Conservation (phyloP, 176 grass and related monocot species). For the Echinochloa phyllopogon region DNA sequence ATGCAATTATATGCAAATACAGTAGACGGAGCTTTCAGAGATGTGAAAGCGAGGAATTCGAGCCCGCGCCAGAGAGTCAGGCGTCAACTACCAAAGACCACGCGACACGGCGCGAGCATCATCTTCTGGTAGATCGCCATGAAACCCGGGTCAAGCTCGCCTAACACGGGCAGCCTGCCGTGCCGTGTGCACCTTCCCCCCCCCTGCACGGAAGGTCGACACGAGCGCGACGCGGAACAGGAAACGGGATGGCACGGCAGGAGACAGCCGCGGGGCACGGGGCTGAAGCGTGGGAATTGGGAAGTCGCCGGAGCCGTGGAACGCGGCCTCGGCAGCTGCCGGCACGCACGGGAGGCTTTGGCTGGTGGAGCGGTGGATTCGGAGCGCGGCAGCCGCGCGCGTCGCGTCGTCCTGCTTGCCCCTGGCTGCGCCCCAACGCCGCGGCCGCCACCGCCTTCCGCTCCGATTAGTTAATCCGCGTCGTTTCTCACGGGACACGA, state of each 20-base stretch:
- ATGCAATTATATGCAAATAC: neutral
- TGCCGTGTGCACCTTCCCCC: slow-evolving; percentile 6
- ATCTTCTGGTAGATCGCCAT: neutral
- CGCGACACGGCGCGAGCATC: too few species aligned
- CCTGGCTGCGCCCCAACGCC: slow-evolving; percentile 7
- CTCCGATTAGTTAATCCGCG: slow-evolving; percentile 5
- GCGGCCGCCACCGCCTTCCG: neutral
- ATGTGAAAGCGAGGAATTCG: neutral
- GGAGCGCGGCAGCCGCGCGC: neutral
- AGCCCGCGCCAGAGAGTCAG: neutral
- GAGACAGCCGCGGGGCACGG: neutral
- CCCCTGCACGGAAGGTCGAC: neutral
- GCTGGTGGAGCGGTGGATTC: neutral
- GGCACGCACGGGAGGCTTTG: neutral
- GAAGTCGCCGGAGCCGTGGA: neutral
- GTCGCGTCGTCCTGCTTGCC: neutral
- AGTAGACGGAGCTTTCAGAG: neutral
- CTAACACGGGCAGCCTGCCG: neutral
- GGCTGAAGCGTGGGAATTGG: neutral
- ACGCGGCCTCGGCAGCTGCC: slow-evolving; percentile 8
- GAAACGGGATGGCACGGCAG: neutral
- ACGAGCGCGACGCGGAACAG: neutral
- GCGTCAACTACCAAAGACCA: neutral
- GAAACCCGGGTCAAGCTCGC: slow-evolving; percentile 14
- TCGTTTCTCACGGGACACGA: neutral